phyloP scores from a whole-genome alignment of 768 basidiomycete species.

The Vararia minispora region DNA sequence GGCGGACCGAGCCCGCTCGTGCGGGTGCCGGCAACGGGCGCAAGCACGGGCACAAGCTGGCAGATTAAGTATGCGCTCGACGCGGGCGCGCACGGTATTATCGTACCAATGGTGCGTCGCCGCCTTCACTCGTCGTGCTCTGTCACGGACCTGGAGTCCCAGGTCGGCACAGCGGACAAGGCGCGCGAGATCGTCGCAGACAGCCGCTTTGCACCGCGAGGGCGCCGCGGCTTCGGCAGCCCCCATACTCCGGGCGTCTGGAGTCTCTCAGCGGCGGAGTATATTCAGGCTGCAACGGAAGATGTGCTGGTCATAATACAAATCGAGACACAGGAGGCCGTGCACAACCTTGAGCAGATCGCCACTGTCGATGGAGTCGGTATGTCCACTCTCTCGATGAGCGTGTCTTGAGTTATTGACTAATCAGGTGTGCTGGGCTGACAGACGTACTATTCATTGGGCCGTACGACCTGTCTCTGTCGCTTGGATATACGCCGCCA shows the following conservation, averaged over 20 bases:
- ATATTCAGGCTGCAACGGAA: constrained; percentile 36
- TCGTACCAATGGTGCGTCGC: constrained; percentile 53
- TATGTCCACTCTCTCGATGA: constrained; percentile 18
- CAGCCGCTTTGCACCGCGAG: constrained; percentile 49
- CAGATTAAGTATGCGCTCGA: constrained; percentile 66
- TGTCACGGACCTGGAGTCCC: not conserved
- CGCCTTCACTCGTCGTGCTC: not conserved
- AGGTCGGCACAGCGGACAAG: constrained; percentile 49
- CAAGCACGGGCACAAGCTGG: constrained; percentile 43
- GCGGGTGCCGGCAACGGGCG: constrained; percentile 53
- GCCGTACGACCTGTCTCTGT: constrained; percentile 57
- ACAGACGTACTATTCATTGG: constrained; percentile 52
- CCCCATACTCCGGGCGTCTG: constrained; percentile 51
- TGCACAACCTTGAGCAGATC: constrained; percentile 31
- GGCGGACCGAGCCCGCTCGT: constrained; percentile 44
- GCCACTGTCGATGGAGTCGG: constrained; percentile 26
- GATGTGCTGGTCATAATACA: constrained; percentile 26
- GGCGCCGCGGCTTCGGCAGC: constrained; percentile 55
- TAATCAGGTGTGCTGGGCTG: constrained; percentile 9
- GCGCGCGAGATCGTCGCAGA: constrained; percentile 46
- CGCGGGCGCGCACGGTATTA: constrained; percentile 50
- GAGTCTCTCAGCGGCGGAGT: constrained; percentile 40
- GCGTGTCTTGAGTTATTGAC: not conserved
- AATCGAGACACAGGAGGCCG: constrained; percentile 30
- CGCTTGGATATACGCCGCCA: constrained; percentile 47